Evolutionary conservation across 2,329 filamentous ascomycete species (phyloP), one percentile per base, ranked within the genome.

Genomic region (Scorias spongiosa): DNA sequence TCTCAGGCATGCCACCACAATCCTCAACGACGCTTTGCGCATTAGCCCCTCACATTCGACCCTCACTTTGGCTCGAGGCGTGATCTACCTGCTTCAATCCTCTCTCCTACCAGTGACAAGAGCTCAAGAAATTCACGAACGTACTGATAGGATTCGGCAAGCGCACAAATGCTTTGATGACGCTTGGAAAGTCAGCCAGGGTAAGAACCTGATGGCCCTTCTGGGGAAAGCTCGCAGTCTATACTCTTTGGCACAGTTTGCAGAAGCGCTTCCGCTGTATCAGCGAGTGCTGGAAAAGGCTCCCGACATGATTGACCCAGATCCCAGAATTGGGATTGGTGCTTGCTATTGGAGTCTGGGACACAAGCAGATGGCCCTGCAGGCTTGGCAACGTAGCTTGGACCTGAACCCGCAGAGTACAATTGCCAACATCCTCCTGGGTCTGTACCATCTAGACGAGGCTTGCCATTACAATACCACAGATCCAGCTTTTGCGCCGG

Each of bases 261-360:
- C 80, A 1, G 87, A 96, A 43, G 83, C 93, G 11, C 66, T 96
- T 42, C 74, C 83, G 47, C 72, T 76, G 18, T 98, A 96, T 60
- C 91, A 98, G 65, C 82, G 85, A 47, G 86, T 87, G 12, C 68
- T 98, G 42, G 72, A 79, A 54, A 87, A 83, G 63, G 87, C 88
- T 69, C 91, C 91, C 2, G 79, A 85, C 52, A 72, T 96, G 56
- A 77, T 83, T 37, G 91, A 98, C 57, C 91, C 91, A 0, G 91
- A 98, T 62, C 93, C 91, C 52, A 78, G 93, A 54, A 89, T 98
- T 53, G 91, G 91, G 44, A 89, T 98, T 57, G 91, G 91, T 39
- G 91, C 86, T 63, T 98, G 91, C 68, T 81, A 95, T 62, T 98
- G 93, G 91, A 85, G 94, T 62, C 72, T 98, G 26, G 88, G 88